A percentile compares a stretch with the other conserved stretches of the same genome.
phyloP scores from a whole-genome alignment of 2,329 filamentous ascomycete genomes.

The Calonectria hongkongensis region DNA sequence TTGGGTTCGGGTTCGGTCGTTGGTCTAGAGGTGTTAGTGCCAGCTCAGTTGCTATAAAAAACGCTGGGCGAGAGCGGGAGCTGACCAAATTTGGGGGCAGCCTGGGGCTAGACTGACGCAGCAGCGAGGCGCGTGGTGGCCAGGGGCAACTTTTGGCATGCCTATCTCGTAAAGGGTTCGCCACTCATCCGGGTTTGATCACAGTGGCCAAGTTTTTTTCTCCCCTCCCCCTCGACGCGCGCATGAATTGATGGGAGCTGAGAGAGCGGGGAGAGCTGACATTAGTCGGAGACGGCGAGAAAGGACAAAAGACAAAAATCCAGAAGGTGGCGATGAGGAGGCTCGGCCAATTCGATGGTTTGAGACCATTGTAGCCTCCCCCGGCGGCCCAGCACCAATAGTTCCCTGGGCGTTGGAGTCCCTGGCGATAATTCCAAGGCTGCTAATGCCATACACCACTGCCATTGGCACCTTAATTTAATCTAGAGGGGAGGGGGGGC shows the following conservation, averaged over 20 bases:
- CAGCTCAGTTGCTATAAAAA: slow-evolving; percentile 51
- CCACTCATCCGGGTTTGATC: slow-evolving; percentile 28
- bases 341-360: slow-evolving; percentile 4
- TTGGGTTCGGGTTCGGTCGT: slow-evolving; percentile 25
- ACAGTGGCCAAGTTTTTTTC: slow-evolving; percentile 14
- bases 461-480: slow-evolving; percentile 13
- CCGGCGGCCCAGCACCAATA: slow-evolving; percentile 25
- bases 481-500: slow-evolving; percentile 12
- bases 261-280: slow-evolving; percentile 27
- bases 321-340: slow-evolving; percentile 31
- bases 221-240: background rate
- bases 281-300: slow-evolving; percentile 39
- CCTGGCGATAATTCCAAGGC: slow-evolving; percentile 8
- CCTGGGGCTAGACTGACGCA: slow-evolving; percentile 27
- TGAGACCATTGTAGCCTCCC: slow-evolving; percentile 18
- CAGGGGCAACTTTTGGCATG: slow-evolving; percentile 31
- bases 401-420: slow-evolving; percentile 24
- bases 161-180: slow-evolving; percentile 35
- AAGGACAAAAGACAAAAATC: slow-evolving; percentile 36
- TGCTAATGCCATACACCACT: slow-evolving; percentile 28
- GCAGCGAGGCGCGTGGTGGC: slow-evolving; percentile 16
- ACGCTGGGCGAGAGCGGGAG: slow-evolving; percentile 30
- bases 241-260: slow-evolving; percentile 31
- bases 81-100: slow-evolving; percentile 27
- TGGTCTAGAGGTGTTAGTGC: slow-evolving; percentile 18